These are phyloP conservation scores for Cyclotella choctawhatcheeana DNA, from an alignment of 108 stramenopile genomes.

Conservation along the genomic window DNA sequence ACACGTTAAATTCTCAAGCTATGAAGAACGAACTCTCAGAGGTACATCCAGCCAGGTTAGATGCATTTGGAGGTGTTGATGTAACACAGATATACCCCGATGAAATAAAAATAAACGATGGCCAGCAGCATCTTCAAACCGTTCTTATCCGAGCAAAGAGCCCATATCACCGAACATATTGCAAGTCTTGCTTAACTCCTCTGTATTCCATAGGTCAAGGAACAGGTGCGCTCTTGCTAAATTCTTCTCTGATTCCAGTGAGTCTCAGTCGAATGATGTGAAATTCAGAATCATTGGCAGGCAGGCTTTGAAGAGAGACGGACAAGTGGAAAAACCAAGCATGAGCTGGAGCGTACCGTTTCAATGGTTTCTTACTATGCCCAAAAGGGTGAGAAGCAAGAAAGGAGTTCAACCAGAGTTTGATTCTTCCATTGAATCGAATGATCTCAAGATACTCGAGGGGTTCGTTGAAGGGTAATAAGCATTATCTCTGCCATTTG, in stretches of 20 bases:
- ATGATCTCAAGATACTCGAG: slow-evolving; percentile 28
- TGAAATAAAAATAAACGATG: slow-evolving; percentile 46
- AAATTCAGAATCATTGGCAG: slow-evolving; percentile 54
- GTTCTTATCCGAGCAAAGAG: slow-evolving; percentile 35
- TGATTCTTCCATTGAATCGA: slow-evolving; percentile 14
- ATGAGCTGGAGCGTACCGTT: slow-evolving; percentile 55
- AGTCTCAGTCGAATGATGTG: slow-evolving; percentile 39
- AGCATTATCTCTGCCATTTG: not conserved
- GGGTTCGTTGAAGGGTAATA: slow-evolving; percentile 18
- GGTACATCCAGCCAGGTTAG: not conserved
- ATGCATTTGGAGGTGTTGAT: slow-evolving; percentile 53
- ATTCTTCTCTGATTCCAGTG: slow-evolving; percentile 38
- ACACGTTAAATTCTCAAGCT: slow-evolving; percentile 45
- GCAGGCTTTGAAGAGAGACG: slow-evolving; percentile 40
- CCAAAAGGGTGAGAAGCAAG: slow-evolving; percentile 18
- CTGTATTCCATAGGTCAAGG: slow-evolving; percentile 45
- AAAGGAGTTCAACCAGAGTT: slow-evolving; percentile 36
- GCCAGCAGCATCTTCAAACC: slow-evolving; percentile 32
- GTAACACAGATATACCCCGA: slow-evolving; percentile 44
- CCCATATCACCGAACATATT: slow-evolving; percentile 33
- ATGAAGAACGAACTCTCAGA: not conserved
- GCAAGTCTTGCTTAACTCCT: slow-evolving; percentile 55
- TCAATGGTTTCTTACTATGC: slow-evolving; percentile 51
- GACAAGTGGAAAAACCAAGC: slow-evolving; percentile 29
- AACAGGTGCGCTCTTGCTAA: slow-evolving; percentile 32